Evolutionary conservation across 805 yeast genomes (phyloP), one percentile per base, ranked within the genome.

Genomic region (Yarrowia sp.): DNA sequence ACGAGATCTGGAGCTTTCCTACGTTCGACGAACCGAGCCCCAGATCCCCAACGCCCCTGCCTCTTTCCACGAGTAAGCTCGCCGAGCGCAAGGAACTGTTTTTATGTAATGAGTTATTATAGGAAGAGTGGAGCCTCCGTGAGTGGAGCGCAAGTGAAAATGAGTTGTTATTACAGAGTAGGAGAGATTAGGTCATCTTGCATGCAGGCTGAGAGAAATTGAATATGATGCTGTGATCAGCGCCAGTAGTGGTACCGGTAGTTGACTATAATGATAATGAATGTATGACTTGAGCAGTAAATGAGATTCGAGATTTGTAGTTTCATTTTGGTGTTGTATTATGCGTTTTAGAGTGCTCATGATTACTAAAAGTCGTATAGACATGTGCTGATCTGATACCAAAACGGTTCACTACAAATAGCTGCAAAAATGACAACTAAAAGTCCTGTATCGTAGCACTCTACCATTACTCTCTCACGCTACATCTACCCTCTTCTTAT

Each of bases 1-100:
- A 50, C 87, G 97, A 74, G 86, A 85, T 71, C 80, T 93, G 72
- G 81, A 78, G 35, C 84, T 94, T 46, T 81, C 92, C 1, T 93
- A 83, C 78, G 97, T 93, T 16, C 79, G 52, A 65, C 61, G 61
- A 35, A n/a, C 56, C n/a, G 67, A 59, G 32, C 52, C 52, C 42
- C 65, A 40, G 36, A 59, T 59, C 43, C 65, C 65, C 50, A 40
- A 59, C 65, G 65, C 65, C 42, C 65, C 65, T 45, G 65, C 65
- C 35, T 52, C 65, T 45, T 59, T 59, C 65, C 65, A 59, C 38
- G 65, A 59, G 52, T 59, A 59, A 45, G 49, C 50, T 26, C 10
- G 42, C 35, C 5, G n/a, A 26, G 7, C 7, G 11, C 58, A 3
- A 10, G 40, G 40, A 49, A 32, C 42, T 40, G 43, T 40, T 55